A percentile compares a stretch with the other conserved stretches of the same genome.
Conservation (phyloP, 2,329 filamentous ascomycete species). For the Neofusicoccum umdonicola region DNA sequence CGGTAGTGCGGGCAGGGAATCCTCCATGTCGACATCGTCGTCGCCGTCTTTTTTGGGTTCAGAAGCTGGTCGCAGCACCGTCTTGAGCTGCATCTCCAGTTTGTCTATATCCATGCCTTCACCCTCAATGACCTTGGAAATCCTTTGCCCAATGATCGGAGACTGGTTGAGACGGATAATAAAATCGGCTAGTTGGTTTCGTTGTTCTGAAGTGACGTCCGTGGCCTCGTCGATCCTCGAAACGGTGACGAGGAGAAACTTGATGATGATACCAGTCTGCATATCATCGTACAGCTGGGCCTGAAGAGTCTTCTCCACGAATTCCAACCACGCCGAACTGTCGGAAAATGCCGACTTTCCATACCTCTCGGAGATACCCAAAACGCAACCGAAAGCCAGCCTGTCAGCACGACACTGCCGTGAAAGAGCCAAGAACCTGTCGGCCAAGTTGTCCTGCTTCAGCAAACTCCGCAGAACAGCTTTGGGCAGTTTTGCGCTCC, state of each 20-base stretch:
- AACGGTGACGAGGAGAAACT: constrained; percentile 61
- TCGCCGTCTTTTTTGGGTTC: constrained; percentile 22
- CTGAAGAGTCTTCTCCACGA: constrained; percentile 62
- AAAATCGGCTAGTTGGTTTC: constrained; percentile 32
- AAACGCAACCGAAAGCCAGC: constrained; percentile 68
- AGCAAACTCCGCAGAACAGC: constrained; percentile 68
- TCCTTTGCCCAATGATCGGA: constrained; percentile 49
- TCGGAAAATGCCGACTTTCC: constrained; percentile 4
- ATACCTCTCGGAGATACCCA: constrained; percentile 43
- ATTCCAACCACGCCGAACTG: constrained; percentile 18
- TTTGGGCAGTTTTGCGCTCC: constrained; percentile 65
- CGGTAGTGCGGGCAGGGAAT: constrained; percentile 24
- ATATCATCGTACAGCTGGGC: constrained; percentile 61
- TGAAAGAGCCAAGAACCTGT: constrained; percentile 60
- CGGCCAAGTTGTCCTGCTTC: constrained; percentile 60
- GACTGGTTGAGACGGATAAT: constrained; percentile 32
- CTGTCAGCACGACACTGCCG: constrained; percentile 67
- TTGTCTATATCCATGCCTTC: constrained; percentile 70
- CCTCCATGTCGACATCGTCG: constrained; percentile 54
- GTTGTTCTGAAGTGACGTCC: constrained; percentile 49
- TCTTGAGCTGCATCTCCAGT: constrained; percentile 71
- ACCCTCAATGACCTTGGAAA: constrained; percentile 65
- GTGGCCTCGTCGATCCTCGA: constrained; percentile 57
- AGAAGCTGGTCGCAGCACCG: constrained; percentile 56
- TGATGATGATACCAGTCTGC: constrained; percentile 64